Conservation (phyloP, 176 grass and related monocot genomes). For the Areca catechu region DNA sequence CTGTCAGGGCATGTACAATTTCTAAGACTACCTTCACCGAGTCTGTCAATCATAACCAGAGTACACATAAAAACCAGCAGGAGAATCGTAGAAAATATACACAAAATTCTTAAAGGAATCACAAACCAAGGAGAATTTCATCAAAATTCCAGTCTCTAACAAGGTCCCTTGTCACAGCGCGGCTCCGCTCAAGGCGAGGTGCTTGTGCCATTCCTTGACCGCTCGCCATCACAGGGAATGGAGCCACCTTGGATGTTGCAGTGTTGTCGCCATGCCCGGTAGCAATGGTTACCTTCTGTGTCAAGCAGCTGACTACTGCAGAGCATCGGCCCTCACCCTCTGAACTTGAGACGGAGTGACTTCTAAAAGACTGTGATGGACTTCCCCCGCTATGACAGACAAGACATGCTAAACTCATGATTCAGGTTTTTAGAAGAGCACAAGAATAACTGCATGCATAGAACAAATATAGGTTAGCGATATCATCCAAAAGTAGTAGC, state of each 20-base stretch:
- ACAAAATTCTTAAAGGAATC: conserved; percentile 4
- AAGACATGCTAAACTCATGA: conserved; percentile 70
- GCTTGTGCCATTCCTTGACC: conserved; percentile 31
- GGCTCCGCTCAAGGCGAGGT: conserved; percentile 67
- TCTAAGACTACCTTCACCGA: too few species aligned
- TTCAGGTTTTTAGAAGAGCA: conserved; percentile 3
- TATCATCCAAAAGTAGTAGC: too few species aligned
- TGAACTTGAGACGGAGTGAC: conserved; percentile 76
- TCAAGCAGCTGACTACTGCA: conserved; percentile 44
- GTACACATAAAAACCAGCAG: conserved; percentile 21
- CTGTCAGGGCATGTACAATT: too few species aligned
- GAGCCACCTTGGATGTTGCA: conserved; percentile 62
- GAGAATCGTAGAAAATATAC: conserved; percentile 30
- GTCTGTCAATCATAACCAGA: conserved; percentile 3
- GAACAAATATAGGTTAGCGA: neutral
- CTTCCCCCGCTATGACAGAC: conserved; percentile 77
- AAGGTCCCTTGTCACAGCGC: conserved; percentile 70
- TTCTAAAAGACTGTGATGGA: conserved; percentile 73
- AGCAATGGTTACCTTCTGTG: conserved; percentile 35
- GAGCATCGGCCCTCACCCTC: conserved; percentile 56
- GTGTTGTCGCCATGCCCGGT: conserved; percentile 20
- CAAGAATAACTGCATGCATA: conserved; percentile 10
- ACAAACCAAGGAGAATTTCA: conserved; percentile 24
- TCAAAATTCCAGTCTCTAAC: conserved; percentile 95
- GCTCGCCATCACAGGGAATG: conserved; percentile 44